Evolutionary conservation across 371 early-diverging fungal genomes (phyloP), one percentile per base, ranked within the genome.

Genomic region (Rhizopus delemar): DNA sequence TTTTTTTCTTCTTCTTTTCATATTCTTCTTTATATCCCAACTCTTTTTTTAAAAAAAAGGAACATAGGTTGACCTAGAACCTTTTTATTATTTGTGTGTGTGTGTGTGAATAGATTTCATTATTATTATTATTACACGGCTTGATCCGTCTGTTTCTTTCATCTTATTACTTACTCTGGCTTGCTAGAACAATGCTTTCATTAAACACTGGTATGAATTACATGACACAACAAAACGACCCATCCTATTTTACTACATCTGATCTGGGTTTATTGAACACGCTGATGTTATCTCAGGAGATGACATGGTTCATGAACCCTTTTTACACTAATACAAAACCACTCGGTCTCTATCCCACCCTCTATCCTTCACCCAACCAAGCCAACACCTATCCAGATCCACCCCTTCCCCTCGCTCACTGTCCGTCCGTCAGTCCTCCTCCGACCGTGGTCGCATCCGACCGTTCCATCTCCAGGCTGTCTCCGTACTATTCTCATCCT

Each of bases 111-210:
- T 36, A 51, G 35, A 43, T 15, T 43, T 43, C 43, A 43, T 11
- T 43, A 13, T 43, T 29, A n/a, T 48, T n/a, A 13, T 15, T 43
- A 43, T 43, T n/a, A 43, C n/a, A 43, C 43, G 43, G 43, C 43
- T 11, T 43, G 43, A 36, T 11, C 43, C 43, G 43, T 43, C 11
- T 43, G 43, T 43, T 15, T 48, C 29, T 8, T 48, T 5, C 7
- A 9, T 7, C 28, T 48, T 48, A 48, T 48, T n/a, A 6, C 12
- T 15, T 15, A 43, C 15, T 6, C 48, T 29, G 48, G 48, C 48
- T 48, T 48, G 48, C 48, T 48, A 29, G 48, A 43, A 9, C 11
- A 48, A 48, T 48, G 48, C 48, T 48, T 48, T 48, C 48, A 29
- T 48, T 48, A 48, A 48, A 48, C 48, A 5, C 48, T 48, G 31